These are phyloP conservation scores for Neoascochyta sp. DNA, from an alignment of 2,329 filamentous ascomycete species.

Conservation along the genomic window DNA sequence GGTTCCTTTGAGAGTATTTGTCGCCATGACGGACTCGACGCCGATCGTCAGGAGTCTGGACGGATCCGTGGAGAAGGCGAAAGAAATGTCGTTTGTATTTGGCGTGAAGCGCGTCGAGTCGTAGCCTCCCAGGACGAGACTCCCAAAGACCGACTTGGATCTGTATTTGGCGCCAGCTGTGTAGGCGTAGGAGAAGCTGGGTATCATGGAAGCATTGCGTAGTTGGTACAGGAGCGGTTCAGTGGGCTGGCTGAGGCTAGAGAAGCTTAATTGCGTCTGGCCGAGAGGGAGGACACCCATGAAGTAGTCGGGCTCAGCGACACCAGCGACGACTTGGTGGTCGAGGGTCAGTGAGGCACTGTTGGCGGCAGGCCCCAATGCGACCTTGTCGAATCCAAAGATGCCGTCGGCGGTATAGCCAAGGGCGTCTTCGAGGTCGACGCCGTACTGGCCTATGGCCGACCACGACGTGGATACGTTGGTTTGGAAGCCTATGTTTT, in stretches of 20 bases:
- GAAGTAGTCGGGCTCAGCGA: constrained; percentile 29
- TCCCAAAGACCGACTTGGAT: constrained; percentile 33
- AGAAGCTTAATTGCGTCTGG: constrained; percentile 28
- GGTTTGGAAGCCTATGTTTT: constrained; percentile 32
- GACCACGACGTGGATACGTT: constrained; percentile 32
- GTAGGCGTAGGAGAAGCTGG: constrained; percentile 35
- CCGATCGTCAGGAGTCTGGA: constrained; percentile 32
- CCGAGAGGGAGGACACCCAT: constrained; percentile 32
- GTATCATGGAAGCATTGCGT: constrained; percentile 28
- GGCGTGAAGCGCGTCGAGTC: constrained; percentile 38
- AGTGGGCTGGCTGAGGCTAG: constrained; percentile 22
- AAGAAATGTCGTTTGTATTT: constrained; percentile 29
- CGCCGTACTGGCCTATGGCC: constrained; percentile 29
- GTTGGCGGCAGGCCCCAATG: constrained; percentile 22
- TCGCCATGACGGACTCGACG: constrained; percentile 32
- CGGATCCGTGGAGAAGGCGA: constrained; percentile 30
- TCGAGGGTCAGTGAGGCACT: constrained; percentile 15
- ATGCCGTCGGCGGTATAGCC: constrained; percentile 24
- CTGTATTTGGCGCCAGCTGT: constrained; percentile 37
- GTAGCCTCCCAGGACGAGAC: constrained; percentile 42
- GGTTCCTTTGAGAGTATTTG: constrained; percentile 33
- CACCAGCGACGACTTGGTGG: constrained; percentile 27
- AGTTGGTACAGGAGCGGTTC: constrained; percentile 28
- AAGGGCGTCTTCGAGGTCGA: constrained; percentile 28
- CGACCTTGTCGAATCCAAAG: constrained; percentile 33